phyloP scores from a whole-genome alignment of 129 eudicot genomes.

The Ambrosia trifida region DNA sequence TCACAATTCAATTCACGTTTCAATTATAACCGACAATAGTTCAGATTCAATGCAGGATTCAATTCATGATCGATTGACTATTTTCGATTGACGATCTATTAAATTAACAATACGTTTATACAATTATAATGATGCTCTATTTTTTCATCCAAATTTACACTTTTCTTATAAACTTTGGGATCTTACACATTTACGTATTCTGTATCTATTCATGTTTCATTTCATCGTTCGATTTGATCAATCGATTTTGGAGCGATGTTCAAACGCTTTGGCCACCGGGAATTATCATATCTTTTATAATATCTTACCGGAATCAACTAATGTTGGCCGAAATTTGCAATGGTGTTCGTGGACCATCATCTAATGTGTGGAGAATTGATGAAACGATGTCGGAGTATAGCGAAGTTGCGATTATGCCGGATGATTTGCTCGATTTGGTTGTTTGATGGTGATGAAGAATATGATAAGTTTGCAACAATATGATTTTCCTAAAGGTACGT shows the following conservation, averaged over 20 bases:
- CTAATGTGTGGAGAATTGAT: conserved; percentile 54
- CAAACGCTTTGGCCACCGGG: conserved; percentile 64
- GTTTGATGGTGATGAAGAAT: conserved; percentile 50
- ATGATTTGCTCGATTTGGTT: conserved; percentile 46
- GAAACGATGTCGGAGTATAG: conserved; percentile 52
- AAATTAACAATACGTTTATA: no score
- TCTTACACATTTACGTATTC: conserved; percentile 47
- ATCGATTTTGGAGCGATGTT: conserved; percentile 49
- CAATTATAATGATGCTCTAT: no score
- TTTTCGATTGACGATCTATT: no score
- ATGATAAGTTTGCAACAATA: conserved; percentile 42
- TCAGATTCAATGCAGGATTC: no score
- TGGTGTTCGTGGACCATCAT: conserved; percentile 31
- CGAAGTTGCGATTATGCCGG: conserved; percentile 58
- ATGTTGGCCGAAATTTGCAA: conserved; percentile 56
- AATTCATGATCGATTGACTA: no score
- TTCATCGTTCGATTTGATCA: conserved; percentile 44
- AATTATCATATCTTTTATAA: conserved; percentile 36
- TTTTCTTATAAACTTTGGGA: no score
- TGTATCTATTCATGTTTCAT: conserved; percentile 48
- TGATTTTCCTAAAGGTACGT: no score
- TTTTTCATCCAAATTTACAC: no score
- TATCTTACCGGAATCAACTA: conserved; percentile 40
- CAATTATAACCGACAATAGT: no score
- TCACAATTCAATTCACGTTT: no score